Evolutionary conservation across 106 monocot species (phyloP).

Genomic region (Agapanthus africanus): DNA sequence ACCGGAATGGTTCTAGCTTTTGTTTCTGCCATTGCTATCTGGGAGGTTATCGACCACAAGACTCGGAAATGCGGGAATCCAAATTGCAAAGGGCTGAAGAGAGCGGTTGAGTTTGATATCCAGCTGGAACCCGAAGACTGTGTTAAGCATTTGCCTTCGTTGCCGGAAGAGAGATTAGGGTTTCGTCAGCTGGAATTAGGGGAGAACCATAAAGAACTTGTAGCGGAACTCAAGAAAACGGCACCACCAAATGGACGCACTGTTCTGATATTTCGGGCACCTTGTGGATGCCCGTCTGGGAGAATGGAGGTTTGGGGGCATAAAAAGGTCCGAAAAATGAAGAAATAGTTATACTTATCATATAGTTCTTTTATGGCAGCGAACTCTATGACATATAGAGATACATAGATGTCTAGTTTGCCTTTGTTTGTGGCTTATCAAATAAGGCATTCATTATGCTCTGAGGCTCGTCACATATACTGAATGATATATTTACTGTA

Average conservation of each 20-base stretch:
- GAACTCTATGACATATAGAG: neutral
- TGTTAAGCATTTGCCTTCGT: slow-evolving; percentile 30
- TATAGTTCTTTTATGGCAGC: neutral
- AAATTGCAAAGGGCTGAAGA: slow-evolving; percentile 63
- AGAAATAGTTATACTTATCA: slow-evolving; percentile 41
- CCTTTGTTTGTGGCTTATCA: neutral
- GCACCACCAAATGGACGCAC: slow-evolving; percentile 84
- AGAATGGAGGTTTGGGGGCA: slow-evolving; percentile 96
- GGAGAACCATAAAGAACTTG: slow-evolving; percentile 71
- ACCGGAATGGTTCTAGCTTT: slow-evolving; percentile 29
- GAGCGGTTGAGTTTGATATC: slow-evolving; percentile 86
- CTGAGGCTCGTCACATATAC: neutral
- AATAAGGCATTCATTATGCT: slow-evolving; percentile 2
- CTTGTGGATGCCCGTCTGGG: slow-evolving; percentile 73
- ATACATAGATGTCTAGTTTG: neutral
- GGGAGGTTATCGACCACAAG: slow-evolving; percentile 48
- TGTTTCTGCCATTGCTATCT: slow-evolving; percentile 20
- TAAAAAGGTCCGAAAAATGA: slow-evolving; percentile 60
- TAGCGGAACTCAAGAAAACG: slow-evolving; percentile 94
- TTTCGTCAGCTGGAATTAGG: slow-evolving; percentile 41
- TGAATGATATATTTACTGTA: neutral
- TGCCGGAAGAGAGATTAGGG: slow-evolving; percentile 29
- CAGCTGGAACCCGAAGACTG: slow-evolving; percentile 94
- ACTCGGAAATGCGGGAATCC: slow-evolving; percentile 79
- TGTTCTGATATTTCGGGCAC: slow-evolving; percentile 72